phyloP scores from a whole-genome alignment of 805 yeast genomes.

The Spathaspora girioi region DNA sequence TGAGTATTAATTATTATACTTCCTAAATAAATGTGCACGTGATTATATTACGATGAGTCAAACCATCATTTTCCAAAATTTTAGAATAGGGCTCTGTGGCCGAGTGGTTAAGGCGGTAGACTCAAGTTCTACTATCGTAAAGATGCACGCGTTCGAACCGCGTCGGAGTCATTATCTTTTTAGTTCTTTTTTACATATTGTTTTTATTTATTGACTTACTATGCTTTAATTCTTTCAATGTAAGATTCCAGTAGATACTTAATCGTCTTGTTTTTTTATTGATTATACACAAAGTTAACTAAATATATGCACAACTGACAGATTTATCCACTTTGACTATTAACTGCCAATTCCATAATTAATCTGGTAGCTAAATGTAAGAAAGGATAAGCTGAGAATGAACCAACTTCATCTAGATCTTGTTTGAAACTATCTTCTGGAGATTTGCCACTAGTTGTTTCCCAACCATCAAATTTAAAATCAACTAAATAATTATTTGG shows the following conservation, averaged over 20 bases:
- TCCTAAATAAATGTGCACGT: no score
- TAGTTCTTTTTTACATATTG: not conserved
- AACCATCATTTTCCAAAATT: not conserved
- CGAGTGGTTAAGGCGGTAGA: conserved; percentile 6
- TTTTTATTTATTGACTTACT: not conserved
- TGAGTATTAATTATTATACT: no score
- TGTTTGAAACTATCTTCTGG: conserved; percentile 24
- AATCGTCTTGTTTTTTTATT: not conserved
- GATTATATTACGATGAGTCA: no score
- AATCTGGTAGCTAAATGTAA: conserved; percentile 86
- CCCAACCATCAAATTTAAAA: conserved; percentile 98
- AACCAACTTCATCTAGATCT: conserved; percentile 67
- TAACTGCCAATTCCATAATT: conserved; percentile 96
- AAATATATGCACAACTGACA: no score
- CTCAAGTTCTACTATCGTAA: conserved; percentile 6
- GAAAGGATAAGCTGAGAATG: conserved; percentile 95
- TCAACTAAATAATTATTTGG: conserved; percentile 95
- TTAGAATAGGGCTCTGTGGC: conserved; percentile 2
- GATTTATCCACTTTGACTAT: conserved; percentile 53
- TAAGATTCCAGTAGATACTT: no score
- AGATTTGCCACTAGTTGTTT: conserved; percentile 22
- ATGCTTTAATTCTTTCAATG: not conserved
- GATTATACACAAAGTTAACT: not conserved
- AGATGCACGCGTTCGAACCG: conserved; percentile 6
- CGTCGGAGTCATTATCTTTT: conserved; percentile 5